A percentile compares a stretch with the other conserved stretches of the same genome.
These are phyloP conservation scores for Amoebophrya sp. DNA, from an alignment of 169 alveolate species.

Conservation along the genomic window DNA sequence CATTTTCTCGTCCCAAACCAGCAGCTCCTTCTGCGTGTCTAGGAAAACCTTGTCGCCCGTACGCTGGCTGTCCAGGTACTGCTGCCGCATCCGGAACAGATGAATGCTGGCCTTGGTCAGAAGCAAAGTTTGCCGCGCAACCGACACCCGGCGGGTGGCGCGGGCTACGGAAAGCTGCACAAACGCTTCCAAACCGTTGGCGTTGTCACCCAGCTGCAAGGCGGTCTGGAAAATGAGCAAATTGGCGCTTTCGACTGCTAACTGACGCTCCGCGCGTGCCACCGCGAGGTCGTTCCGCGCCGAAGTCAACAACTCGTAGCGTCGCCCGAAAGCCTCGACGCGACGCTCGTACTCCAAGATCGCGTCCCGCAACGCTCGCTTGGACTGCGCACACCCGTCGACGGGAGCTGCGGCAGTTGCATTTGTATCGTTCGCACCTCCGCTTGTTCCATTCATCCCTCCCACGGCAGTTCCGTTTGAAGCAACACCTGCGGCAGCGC, in stretches of 20 bases:
- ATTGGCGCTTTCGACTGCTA: background rate
- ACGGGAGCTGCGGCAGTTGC: no score
- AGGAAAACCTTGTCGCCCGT: background rate
- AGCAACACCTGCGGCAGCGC: no score
- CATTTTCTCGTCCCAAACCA: background rate
- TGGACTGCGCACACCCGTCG: no score
- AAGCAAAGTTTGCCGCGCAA: background rate
- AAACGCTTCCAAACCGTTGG: background rate
- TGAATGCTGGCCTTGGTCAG: no score
- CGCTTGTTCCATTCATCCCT: no score
- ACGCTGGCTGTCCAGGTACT: no score
- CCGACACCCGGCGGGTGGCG: background rate
- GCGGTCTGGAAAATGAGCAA: background rate
- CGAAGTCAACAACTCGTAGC: background rate
- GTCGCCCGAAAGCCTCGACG: background rate
- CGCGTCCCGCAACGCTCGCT: background rate
- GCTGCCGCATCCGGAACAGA: no score
- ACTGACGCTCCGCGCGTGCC: background rate
- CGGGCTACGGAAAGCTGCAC: background rate
- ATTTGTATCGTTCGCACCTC: no score
- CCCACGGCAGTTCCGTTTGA: no score
- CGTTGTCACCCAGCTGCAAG: background rate
- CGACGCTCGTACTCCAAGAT: background rate
- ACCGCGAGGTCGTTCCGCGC: background rate
- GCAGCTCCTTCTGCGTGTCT: background rate